Percentiles rank a stretch among this genome's conserved stretches.
phyloP scores from a whole-genome alignment of 805 yeast species.

The Kazachstania africana region DNA sequence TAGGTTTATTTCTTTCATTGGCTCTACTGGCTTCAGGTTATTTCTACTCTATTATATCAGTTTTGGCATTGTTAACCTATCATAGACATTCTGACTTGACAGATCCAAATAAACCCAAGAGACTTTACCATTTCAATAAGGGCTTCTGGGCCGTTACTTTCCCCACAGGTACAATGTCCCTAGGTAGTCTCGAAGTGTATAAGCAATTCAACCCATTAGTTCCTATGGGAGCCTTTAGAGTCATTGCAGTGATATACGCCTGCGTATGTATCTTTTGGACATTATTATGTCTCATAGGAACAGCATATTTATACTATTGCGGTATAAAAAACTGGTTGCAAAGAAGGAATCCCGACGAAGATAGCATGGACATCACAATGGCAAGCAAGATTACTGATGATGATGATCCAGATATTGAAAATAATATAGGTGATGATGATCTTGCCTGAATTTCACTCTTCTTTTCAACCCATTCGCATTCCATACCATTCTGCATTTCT shows the following conservation, averaged over 20 bases:
- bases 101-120: slow-evolving; percentile 7
- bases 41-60: slow-evolving; percentile 39
- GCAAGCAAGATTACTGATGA: no score
- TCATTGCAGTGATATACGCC: slow-evolving; percentile 52
- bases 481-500: no score
- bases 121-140: slow-evolving; percentile 32
- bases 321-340: no score
- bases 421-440: no score
- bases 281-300: slow-evolving; percentile 27
- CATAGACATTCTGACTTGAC: slow-evolving; percentile 12
- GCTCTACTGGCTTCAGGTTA: slow-evolving; percentile 44
- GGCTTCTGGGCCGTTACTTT: slow-evolving; percentile 81
- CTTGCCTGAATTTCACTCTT: no score
- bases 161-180: slow-evolving; percentile 76
- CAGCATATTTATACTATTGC: slow-evolving; percentile 2
- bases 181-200: slow-evolving; percentile 45
- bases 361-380: no score
- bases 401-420: no score
- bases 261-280: slow-evolving; percentile 37
- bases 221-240: slow-evolving; percentile 43
- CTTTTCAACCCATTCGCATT: no score
- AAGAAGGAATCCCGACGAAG: neutral
- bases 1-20: slow-evolving; percentile 32
- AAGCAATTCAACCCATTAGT: slow-evolving; percentile 28
- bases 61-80: slow-evolving; percentile 19